Conservation (phyloP, 176 grass and related monocot species). For the Microstegium vimineum region DNA sequence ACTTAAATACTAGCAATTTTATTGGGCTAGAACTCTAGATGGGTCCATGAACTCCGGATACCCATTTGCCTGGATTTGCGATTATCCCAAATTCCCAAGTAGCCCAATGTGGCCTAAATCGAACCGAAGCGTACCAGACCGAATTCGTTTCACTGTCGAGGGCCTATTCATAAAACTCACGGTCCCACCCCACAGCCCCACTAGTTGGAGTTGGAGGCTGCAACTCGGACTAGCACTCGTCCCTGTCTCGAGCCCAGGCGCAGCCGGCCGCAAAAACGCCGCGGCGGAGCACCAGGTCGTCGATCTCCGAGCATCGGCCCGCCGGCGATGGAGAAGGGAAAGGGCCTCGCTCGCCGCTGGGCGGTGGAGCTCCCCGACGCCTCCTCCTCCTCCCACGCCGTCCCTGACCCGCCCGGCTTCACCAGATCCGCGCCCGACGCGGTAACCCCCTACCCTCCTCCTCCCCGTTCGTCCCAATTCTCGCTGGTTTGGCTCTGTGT, state of each 20-base stretch:
- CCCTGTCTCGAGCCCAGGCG: constrained; percentile 3
- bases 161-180: neutral
- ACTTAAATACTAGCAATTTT: too few species aligned
- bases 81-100: too few species aligned
- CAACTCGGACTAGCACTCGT: neutral
- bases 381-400: constrained; percentile 45
- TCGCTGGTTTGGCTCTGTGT: neutral
- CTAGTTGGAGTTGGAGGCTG: neutral
- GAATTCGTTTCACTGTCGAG: neutral
- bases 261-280: neutral
- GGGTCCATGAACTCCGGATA: too few species aligned
- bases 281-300: neutral
- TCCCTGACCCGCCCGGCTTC: constrained; percentile 74
- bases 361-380: constrained; percentile 68
- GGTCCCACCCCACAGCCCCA: neutral
- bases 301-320: neutral
- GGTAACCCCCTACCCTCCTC: constrained; percentile 20
- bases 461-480: neutral
- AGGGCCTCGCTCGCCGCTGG: constrained; percentile 76
- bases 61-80: too few species aligned
- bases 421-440: constrained; percentile 57
- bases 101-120: neutral
- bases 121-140: neutral
- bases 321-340: constrained; percentile 79
- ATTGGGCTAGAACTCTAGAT: too few species aligned